phyloP scores from a whole-genome alignment of 331 rosid genomes.

The Malus hybrid region DNA sequence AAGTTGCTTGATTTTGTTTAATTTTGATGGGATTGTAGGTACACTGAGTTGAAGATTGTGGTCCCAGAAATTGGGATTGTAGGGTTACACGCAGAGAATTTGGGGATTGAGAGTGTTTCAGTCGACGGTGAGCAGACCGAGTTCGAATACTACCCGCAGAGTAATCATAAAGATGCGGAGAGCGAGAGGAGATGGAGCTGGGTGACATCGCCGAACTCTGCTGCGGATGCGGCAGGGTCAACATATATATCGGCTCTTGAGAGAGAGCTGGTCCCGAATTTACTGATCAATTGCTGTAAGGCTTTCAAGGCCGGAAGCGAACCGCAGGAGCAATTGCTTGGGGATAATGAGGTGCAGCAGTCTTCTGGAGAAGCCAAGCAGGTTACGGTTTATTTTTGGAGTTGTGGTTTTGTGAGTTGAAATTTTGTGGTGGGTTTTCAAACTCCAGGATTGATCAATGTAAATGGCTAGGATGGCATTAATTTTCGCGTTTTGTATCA shows the following conservation, averaged over 20 bases:
- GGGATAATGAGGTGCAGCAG: slow-evolving; percentile 56
- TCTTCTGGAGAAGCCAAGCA: slow-evolving; percentile 63
- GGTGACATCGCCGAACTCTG: slow-evolving; percentile 52
- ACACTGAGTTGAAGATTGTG: slow-evolving; percentile 74
- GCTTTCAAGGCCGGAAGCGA: slow-evolving; percentile 55
- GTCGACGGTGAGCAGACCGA: slow-evolving; percentile 90
- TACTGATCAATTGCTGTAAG: slow-evolving; percentile 83
- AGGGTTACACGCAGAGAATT: slow-evolving; percentile 88
- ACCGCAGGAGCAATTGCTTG: slow-evolving; percentile 41
- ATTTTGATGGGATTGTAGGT: slow-evolving; percentile 30
- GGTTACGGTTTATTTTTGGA: slow-evolving; percentile 41
- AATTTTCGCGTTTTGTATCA: too few species aligned
- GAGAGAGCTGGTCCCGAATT: slow-evolving; percentile 69
- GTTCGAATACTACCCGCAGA: slow-evolving; percentile 72
- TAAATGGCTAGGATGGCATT: not conserved
- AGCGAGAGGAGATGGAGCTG: slow-evolving; percentile 52
- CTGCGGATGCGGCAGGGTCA: slow-evolving; percentile 74
- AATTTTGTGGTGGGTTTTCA: not conserved
- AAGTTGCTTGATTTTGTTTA: not conserved
- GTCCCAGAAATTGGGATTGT: slow-evolving; percentile 94
- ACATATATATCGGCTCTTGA: slow-evolving; percentile 59
- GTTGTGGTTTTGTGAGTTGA: not conserved
- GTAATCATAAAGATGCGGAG: slow-evolving; percentile 34
- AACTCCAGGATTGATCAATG: not conserved
- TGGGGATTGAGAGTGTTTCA: slow-evolving; percentile 67